Percentiles rank a stretch among this genome's conserved stretches.
phyloP scores from a whole-genome alignment of 495 filamentous ascomycete species.

The Usnea hakonensis region DNA sequence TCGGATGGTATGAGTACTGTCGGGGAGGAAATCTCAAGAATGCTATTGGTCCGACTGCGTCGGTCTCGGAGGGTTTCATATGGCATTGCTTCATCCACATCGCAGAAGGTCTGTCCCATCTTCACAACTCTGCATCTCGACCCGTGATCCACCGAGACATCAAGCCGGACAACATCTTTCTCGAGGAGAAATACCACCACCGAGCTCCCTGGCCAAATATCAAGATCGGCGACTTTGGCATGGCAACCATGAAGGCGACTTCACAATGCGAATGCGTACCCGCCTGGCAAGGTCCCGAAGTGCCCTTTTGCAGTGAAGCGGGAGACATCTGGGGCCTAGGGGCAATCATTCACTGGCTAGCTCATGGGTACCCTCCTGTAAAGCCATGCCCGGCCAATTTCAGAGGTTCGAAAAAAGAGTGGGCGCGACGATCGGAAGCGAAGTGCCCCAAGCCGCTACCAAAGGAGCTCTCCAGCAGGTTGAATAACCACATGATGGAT shows the following conservation, averaged over 20 bases:
- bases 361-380: background rate
- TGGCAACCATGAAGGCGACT: background rate
- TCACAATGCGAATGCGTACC: no score
- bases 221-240: slow-evolving; percentile 2
- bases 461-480: background rate
- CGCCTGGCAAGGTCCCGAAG: background rate
- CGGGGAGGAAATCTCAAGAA: background rate
- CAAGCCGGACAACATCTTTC: slow-evolving; percentile 1
- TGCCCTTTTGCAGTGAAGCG: background rate
- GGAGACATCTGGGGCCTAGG: slow-evolving; percentile 2
- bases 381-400: background rate
- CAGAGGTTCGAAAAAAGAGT: background rate
- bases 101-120: background rate
- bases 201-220: background rate
- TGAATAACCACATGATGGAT: background rate
- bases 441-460: background rate
- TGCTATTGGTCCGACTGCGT: background rate
- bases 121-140: background rate
- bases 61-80: slow-evolving; percentile 2
- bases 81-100: slow-evolving; percentile 11
- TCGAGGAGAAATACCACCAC: background rate
- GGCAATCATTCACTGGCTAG: background rate
- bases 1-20: slow-evolving; percentile 8
- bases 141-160: slow-evolving; percentile 3
- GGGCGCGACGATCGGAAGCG: background rate